Percentiles rank a stretch among this genome's conserved stretches.
Evolutionary conservation across 208 protist genomes (phyloP).

Genomic region (Lotmaria passim): DNA sequence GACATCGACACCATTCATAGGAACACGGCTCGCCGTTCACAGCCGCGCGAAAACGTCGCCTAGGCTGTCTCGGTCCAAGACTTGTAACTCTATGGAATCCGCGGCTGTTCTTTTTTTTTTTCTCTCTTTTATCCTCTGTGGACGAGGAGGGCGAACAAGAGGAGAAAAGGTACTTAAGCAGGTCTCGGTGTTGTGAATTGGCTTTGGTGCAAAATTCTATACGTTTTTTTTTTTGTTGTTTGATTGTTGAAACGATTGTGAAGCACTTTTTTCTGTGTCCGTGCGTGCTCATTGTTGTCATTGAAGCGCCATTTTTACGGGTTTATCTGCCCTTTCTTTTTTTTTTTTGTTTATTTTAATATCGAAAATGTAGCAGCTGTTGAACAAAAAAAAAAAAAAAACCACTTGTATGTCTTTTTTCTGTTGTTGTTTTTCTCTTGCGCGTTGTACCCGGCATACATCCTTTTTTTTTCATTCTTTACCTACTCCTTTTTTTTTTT

Average conservation of each 20-base stretch:
- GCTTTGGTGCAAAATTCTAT: not conserved
- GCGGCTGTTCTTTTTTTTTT: not conserved
- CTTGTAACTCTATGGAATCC: not conserved
- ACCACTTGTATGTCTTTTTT: not conserved
- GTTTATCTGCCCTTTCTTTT: too few species aligned
- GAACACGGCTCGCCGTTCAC: constrained; percentile 15
- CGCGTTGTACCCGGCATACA: constrained; percentile 4
- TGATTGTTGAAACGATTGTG: not conserved
- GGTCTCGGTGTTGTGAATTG: not conserved
- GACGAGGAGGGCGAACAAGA: too few species aligned
- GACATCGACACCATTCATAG: constrained; percentile 47
- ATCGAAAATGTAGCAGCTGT: not conserved
- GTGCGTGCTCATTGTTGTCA: not conserved
- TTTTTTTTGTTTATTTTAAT: not conserved
- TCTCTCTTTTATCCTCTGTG: not conserved
- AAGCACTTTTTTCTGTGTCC: not conserved
- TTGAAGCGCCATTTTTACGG: too few species aligned
- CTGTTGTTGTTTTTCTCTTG: constrained; percentile 1
- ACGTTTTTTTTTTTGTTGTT: not conserved
- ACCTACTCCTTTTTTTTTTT: not conserved
- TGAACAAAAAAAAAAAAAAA: not conserved
- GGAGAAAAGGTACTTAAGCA: too few species aligned
- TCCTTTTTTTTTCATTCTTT: constrained; percentile 1
- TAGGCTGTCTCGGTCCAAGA: constrained; percentile 3
- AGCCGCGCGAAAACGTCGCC: constrained; percentile 9